phyloP scores from a whole-genome alignment of 306 rosid genomes.

The Cercis canadensis region DNA sequence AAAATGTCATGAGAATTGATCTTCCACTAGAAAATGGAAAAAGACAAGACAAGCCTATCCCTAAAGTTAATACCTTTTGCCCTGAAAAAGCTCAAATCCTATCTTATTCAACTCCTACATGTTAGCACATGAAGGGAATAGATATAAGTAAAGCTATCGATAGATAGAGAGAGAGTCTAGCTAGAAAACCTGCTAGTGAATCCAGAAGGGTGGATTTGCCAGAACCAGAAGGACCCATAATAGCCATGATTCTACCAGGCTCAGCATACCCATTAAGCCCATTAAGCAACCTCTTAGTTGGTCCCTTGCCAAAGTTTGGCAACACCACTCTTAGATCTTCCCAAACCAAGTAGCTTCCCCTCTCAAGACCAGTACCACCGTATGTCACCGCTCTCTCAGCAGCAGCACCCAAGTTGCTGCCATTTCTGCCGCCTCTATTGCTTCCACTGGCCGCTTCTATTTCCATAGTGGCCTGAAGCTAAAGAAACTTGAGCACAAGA shows the following conservation, averaged over 20 bases:
- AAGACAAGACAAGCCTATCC: background rate
- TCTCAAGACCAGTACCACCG: constrained; percentile 51
- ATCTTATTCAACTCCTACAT: constrained; percentile 2
- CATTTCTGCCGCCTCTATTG: constrained; percentile 18
- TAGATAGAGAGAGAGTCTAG: background rate
- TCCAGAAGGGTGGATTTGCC: constrained; percentile 92
- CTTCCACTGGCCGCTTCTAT: constrained; percentile 45
- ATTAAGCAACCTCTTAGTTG: constrained; percentile 78
- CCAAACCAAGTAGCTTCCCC: constrained; percentile 87
- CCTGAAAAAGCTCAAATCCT: background rate
- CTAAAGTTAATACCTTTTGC: background rate
- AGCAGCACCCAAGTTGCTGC: background rate
- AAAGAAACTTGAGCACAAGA: constrained; percentile 2
- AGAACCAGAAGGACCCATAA: constrained; percentile 96
- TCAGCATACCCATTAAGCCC: constrained; percentile 83
- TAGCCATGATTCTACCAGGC: constrained; percentile 87
- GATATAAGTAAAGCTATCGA: background rate
- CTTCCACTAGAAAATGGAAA: background rate
- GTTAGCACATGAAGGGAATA: constrained; percentile 19
- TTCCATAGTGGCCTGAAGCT: constrained; percentile 49
- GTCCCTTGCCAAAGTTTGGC: constrained; percentile 73
- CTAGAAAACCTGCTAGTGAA: constrained; percentile 66
- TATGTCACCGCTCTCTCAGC: background rate
- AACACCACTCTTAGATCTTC: constrained; percentile 78
- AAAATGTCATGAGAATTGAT: background rate